phyloP scores from a whole-genome alignment of 495 filamentous ascomycete genomes.

The Bathelium albidoporum region DNA sequence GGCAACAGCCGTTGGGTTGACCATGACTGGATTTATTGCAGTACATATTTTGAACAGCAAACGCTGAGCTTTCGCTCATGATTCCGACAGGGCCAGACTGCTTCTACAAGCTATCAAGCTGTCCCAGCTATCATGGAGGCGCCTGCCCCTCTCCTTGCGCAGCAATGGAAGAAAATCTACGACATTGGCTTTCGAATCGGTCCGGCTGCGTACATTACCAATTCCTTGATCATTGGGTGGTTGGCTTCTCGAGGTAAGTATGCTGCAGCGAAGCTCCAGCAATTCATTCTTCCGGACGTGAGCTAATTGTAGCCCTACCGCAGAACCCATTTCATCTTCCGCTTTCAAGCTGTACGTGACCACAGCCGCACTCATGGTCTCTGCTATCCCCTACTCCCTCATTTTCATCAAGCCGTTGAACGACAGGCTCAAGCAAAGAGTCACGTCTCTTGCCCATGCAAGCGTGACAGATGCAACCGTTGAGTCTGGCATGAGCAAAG shows the following conservation, averaged over 20 bases:
- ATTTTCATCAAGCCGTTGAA: slow-evolving; percentile 32
- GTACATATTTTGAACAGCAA: slow-evolving; percentile 4
- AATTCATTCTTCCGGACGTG: neutral
- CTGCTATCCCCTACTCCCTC: slow-evolving; percentile 43
- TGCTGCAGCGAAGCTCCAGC: neutral
- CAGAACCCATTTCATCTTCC: slow-evolving; percentile 8
- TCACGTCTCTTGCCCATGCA: slow-evolving; percentile 18
- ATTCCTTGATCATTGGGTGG: slow-evolving; percentile 33
- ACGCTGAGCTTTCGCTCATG: neutral
- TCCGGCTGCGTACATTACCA: slow-evolving; percentile 25
- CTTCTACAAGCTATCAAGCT: slow-evolving; percentile 33
- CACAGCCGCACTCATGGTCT: slow-evolving; percentile 33
- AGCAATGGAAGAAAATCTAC: slow-evolving; percentile 39
- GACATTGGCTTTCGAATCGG: slow-evolving; percentile 28
- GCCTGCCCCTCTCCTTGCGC: slow-evolving; percentile 41
- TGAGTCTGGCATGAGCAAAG: slow-evolving; percentile 26
- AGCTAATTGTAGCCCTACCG: neutral
- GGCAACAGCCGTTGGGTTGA: slow-evolving; percentile 39
- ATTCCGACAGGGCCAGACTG: slow-evolving; percentile 28
- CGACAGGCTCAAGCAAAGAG: slow-evolving; percentile 19
- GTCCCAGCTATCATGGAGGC: slow-evolving; percentile 44
- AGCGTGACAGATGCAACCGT: slow-evolving; percentile 23
- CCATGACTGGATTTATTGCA: slow-evolving; percentile 13
- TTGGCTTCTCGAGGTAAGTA: slow-evolving; percentile 35
- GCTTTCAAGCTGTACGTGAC: slow-evolving; percentile 32